These are phyloP conservation scores for Amaranthus tricolor DNA, from an alignment of 179 eudicot genomes.

Conservation along the genomic window DNA sequence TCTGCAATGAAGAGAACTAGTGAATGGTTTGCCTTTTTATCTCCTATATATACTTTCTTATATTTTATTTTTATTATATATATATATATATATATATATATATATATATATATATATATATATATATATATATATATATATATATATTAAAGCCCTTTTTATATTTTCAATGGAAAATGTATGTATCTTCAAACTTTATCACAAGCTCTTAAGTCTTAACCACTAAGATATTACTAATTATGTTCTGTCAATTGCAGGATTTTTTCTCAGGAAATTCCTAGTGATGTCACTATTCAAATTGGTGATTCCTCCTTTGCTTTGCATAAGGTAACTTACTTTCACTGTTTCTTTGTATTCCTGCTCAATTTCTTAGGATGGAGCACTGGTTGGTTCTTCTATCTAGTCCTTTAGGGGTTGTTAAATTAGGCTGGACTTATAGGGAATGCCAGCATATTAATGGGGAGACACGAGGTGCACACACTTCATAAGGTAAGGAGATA, in stretches of 20 bases:
- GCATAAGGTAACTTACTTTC: slow-evolving; percentile 67
- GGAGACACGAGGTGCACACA: no score
- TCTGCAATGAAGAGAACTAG: slow-evolving; percentile 80
- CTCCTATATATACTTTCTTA: not conserved
- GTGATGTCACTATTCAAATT: slow-evolving; percentile 72
- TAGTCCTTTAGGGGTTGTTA: not conserved
- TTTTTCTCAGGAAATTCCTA: slow-evolving; percentile 84
- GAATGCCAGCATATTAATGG: no score
- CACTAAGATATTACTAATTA: not conserved
- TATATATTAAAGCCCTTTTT: not conserved
- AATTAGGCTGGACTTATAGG: no score
- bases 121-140: not conserved
- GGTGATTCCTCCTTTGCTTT: slow-evolving; percentile 75
- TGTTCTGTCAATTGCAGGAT: slow-evolving; percentile 52
- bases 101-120: not conserved
- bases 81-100: not conserved
- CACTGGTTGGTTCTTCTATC: not conserved
- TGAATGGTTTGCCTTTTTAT: slow-evolving; percentile 61
- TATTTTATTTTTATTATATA: no score
- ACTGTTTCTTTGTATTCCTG: not conserved
- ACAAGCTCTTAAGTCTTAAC: not conserved
- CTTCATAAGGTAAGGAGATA: no score
- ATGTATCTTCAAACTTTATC: slow-evolving; percentile 5
- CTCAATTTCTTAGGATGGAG: not conserved
- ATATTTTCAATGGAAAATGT: slow-evolving; percentile 10